Evolutionary conservation across 345 rosid species (phyloP), one percentile per base, ranked within the genome.

Genomic region (Gossypium australe): DNA sequence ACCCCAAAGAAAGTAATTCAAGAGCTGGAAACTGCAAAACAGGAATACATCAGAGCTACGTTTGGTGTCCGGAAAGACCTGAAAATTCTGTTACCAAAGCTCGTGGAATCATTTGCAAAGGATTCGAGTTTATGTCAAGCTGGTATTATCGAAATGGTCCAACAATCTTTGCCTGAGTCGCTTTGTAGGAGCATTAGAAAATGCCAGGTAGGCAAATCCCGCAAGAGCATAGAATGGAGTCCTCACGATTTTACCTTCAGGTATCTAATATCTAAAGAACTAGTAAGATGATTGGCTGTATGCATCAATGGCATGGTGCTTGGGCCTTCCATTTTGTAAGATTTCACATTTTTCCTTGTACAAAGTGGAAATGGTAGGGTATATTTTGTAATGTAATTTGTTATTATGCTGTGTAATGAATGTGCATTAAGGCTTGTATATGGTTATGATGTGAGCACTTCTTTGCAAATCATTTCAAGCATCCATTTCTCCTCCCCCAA

Each of bases 161-260:
- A 85, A 78, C 86, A 80, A 48, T 80, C 84, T 67, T 71, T 94
- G 73, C 97, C 97, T 25, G 92, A 88, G 71, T 78, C 95, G 45
- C 74, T 87, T 29, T 82, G 86, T 25, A 88, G 82, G 79, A 82
- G 81, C 72, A 70, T 89, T 3, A 85, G 82, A 81, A 87, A 84
- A 81, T 84, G 87, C 70, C 90, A 79, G 41, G 73, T 69, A 65
- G 85, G 87, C 65, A 95, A 89, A 84, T 75, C 90, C 20, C 87
- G 88, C 48, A 93, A 91, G 85, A 74, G 44, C 80, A 90, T 95
- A 11, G 89, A 89, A 66, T 95, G 99, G 99, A 85, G 87, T 64
- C 94, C 98, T n/a, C 92, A 93, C 84, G 89, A 87, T 82, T 93
- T 95, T 78, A 81, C 85, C 75, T 93, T 93, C 60, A 87, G 99